A percentile compares a stretch with the other conserved stretches of the same genome.
phyloP scores from a whole-genome alignment of 225 moss, liverwort and hornwort genomes.

The Anthoceros angustus region DNA sequence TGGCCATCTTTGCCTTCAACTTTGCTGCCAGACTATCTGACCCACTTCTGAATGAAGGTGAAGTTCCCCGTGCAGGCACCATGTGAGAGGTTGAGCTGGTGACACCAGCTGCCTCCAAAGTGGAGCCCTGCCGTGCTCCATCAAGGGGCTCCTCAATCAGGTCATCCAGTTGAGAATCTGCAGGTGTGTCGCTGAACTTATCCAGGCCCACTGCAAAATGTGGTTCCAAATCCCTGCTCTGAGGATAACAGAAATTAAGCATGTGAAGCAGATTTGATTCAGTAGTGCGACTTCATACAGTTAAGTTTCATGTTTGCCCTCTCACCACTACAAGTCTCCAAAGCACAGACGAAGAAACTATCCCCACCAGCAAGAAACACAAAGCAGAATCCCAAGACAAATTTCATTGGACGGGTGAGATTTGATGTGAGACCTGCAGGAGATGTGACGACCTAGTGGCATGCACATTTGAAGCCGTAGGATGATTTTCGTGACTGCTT shows the following conservation, averaged over 20 bases:
- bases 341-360: neutral
- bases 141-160: conserved; percentile 26
- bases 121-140: neutral
- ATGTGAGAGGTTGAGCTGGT: no score
- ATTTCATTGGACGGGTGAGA: neutral
- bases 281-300: neutral
- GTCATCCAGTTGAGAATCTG: conserved; percentile 46
- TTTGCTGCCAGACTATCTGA: conserved; percentile 28
- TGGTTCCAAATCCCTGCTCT: conserved; percentile 22
- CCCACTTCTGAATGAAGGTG: conserved; percentile 11
- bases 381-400: neutral
- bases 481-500: neutral
- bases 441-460: neutral
- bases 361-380: neutral
- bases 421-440: neutral
- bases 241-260: conserved; percentile 8
- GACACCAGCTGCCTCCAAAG: no score
- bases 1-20: conserved; percentile 40
- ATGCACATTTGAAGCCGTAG: neutral
- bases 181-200: conserved; percentile 49
- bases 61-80: neutral
- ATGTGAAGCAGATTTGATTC: neutral
- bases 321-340: neutral
- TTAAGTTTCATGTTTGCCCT: neutral
- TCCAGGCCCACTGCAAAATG: conserved; percentile 21